Percentiles rank a stretch among this genome's conserved stretches.
Conservation (phyloP, 2,329 filamentous ascomycete species). For the Sarocladiaceae sp. region DNA sequence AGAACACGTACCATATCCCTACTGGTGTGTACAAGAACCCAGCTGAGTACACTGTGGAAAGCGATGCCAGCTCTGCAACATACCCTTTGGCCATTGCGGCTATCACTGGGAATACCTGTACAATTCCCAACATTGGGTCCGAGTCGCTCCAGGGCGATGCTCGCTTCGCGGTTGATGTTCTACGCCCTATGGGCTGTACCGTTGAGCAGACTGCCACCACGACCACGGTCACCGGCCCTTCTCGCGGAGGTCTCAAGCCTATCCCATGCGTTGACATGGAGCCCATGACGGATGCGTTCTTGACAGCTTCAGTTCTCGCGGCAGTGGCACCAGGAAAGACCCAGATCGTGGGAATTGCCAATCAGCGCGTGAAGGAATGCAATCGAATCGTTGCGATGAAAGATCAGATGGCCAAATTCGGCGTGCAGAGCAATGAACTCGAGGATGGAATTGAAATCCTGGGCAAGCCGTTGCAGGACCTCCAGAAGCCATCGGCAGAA, state of each 20-base stretch:
- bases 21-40: slow-evolving; percentile 79
- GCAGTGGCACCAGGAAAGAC: slow-evolving; percentile 82
- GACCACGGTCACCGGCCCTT: slow-evolving; percentile 90
- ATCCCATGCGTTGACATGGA: slow-evolving; percentile 92
- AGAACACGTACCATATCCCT: slow-evolving; percentile 91
- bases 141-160: slow-evolving; percentile 91
- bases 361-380: slow-evolving; percentile 97
- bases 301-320: slow-evolving; percentile 88
- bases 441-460: slow-evolving; percentile 85
- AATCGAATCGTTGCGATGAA: slow-evolving; percentile 96
- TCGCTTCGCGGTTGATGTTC: slow-evolving; percentile 82
- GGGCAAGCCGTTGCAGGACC: slow-evolving; percentile 40
- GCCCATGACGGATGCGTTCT: slow-evolving; percentile 97
- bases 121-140: slow-evolving; percentile 91
- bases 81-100: slow-evolving; percentile 92
- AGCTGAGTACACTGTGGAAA: slow-evolving; percentile 82
- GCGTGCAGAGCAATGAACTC: slow-evolving; percentile 76
- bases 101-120: slow-evolving; percentile 92
- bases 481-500: slow-evolving; percentile 54
- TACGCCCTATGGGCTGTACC: slow-evolving; percentile 86
- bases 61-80: slow-evolving; percentile 94
- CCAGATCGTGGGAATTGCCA: slow-evolving; percentile 87
- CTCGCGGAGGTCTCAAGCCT: slow-evolving; percentile 63
- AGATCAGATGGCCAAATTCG: slow-evolving; percentile 89
- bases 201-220: slow-evolving; percentile 80